phyloP scores from a whole-genome alignment of 2,329 filamentous ascomycete genomes.

The Septoria linicola region DNA sequence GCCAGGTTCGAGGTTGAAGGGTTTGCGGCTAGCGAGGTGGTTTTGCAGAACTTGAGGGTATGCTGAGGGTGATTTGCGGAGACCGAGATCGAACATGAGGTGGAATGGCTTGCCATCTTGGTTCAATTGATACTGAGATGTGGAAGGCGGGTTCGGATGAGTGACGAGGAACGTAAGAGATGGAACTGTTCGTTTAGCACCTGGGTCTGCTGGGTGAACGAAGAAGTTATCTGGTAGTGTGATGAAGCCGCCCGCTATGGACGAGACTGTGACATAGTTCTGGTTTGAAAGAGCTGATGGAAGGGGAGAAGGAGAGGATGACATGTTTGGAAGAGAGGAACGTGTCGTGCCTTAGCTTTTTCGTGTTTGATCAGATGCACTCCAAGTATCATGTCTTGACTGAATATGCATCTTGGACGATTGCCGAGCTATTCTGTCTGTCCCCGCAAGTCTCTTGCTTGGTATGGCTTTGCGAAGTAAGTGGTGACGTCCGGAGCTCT shows the following conservation, averaged over 20 bases:
- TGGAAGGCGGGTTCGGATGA: conserved; percentile 40
- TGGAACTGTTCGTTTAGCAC: conserved; percentile 51
- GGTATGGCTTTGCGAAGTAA: too few species aligned
- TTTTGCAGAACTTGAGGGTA: conserved; percentile 48
- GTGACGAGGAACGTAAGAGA: conserved; percentile 55
- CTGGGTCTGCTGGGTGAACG: conserved; percentile 40
- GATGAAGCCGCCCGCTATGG: conserved; percentile 36
- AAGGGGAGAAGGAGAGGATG: conserved; percentile 15
- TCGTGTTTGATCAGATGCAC: too few species aligned
- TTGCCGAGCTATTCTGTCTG: too few species aligned
- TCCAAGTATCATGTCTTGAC: too few species aligned
- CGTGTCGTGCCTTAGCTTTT: too few species aligned
- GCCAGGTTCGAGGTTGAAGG: conserved; percentile 48
- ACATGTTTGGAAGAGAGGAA: too few species aligned
- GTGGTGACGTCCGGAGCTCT: background rate
- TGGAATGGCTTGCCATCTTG: conserved; percentile 31
- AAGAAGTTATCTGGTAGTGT: conserved; percentile 34
- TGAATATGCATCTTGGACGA: too few species aligned
- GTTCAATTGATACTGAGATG: conserved; percentile 9
- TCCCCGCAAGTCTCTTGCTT: too few species aligned
- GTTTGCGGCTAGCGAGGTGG: conserved; percentile 49
- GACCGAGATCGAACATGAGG: conserved; percentile 56
- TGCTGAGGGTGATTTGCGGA: conserved; percentile 46
- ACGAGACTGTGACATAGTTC: conserved; percentile 34
- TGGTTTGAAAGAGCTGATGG: conserved; percentile 29